Evolutionary conservation across 306 rosid species (phyloP).

Genomic region (Prosopis cineraria): DNA sequence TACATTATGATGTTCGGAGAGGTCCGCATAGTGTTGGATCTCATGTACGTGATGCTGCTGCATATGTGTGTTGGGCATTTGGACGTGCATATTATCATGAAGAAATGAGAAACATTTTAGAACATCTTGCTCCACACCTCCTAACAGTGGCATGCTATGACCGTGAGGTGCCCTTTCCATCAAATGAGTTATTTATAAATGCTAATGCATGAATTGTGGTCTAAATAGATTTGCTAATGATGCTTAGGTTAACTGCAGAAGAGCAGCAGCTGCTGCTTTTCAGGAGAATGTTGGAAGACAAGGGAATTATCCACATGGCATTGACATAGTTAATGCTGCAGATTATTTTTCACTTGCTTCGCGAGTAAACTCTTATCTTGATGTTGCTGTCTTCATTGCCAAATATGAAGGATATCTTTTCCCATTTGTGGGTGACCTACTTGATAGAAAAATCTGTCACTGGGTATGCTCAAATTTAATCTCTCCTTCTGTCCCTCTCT

Average conservation of each 20-base stretch:
- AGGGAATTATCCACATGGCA: conserved; percentile 95
- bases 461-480: conserved; percentile 70
- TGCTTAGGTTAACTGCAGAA: conserved; percentile 95
- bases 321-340: conserved; percentile 90
- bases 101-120: conserved; percentile 77
- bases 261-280: conserved; percentile 99
- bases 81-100: conserved; percentile 90
- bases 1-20: conserved; percentile 96
- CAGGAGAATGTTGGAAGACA: conserved; percentile 99
- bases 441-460: conserved; percentile 83
- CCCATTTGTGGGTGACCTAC: conserved; percentile 78
- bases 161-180: conserved; percentile 71
- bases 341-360: conserved; percentile 97
- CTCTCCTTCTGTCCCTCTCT: background rate
- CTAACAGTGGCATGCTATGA: conserved; percentile 93
- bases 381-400: conserved; percentile 78
- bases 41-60: conserved; percentile 98
- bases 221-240: conserved; percentile 37
- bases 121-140: conserved; percentile 90
- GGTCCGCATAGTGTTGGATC: conserved; percentile 99
- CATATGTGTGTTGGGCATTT: conserved; percentile 99
- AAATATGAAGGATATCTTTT: conserved; percentile 82
- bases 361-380: conserved; percentile 70
- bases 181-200: conserved; percentile 31
- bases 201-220: conserved; percentile 10